Conservation (phyloP, 129 eudicot genomes). For the Heracleum sosnowskyi region DNA sequence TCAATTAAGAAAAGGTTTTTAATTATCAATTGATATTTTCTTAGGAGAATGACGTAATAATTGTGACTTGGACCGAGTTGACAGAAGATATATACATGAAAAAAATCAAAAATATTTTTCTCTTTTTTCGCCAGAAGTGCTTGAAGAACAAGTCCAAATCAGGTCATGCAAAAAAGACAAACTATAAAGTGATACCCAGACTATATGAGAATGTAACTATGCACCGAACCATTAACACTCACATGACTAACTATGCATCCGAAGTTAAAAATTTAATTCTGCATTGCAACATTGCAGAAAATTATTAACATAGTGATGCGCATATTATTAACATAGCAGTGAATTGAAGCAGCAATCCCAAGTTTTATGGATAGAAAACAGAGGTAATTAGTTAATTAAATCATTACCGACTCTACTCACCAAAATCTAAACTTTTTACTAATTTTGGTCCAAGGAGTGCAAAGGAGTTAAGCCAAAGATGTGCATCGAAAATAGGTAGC, state of each 20-base stretch:
- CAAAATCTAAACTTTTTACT: not conserved
- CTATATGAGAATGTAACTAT: not conserved
- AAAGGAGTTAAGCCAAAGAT: not conserved
- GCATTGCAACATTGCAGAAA: not conserved
- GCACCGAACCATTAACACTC: not conserved
- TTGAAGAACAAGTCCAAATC: not conserved
- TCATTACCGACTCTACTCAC: not conserved
- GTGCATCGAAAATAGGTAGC: not conserved
- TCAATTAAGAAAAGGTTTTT: not conserved
- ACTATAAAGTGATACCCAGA: not conserved
- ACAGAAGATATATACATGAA: not conserved
- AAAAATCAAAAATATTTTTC: not conserved
- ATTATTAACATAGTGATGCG: not conserved
- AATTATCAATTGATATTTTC: not conserved
- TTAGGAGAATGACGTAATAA: not conserved
- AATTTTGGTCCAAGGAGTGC: not conserved
- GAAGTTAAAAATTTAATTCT: not conserved
- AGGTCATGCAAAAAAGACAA: not conserved
- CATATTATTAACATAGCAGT: not conserved
- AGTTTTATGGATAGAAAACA: not conserved
- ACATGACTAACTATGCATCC: not conserved
- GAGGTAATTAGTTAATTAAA: not conserved
- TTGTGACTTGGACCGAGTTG: not conserved
- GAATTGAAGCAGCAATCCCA: not conserved
- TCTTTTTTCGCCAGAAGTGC: not conserved